Conservation (phyloP, 2,329 filamentous ascomycete species). For the Colletotrichum sp. region DNA sequence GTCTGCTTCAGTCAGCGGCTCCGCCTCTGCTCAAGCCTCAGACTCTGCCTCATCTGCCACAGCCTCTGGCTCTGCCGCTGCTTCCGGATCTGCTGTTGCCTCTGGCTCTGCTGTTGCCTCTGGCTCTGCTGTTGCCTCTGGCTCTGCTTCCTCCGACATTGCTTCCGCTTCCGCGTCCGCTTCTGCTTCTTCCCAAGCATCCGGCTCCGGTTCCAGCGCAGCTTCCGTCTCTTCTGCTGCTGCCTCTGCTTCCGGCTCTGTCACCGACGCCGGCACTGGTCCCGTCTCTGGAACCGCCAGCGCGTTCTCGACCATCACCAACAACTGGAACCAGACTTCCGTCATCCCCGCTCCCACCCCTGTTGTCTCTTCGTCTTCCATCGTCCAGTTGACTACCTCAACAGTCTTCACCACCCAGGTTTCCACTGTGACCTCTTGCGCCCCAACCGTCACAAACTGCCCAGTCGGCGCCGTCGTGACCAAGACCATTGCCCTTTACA, state of each 20-base stretch:
- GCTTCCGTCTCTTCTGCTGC: not conserved
- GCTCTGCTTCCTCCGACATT: not conserved
- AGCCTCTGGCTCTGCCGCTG: not conserved
- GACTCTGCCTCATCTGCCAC: not conserved
- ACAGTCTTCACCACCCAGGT: conserved; percentile 47
- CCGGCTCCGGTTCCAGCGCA: not conserved
- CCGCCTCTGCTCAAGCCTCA: not conserved
- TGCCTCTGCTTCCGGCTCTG: not conserved
- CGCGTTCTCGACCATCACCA: not conserved
- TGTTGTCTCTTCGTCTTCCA: conserved; percentile 16
- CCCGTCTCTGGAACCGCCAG: not conserved
- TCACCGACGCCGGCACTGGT: not conserved
- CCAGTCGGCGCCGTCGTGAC: conserved; percentile 43
- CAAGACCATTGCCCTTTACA: conserved; percentile 35
- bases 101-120: not conserved
- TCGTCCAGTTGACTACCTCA: conserved; percentile 32
- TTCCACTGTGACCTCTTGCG: conserved; percentile 62
- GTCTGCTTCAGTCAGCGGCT: not conserved
- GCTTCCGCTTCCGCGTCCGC: not conserved
- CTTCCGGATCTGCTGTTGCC: not conserved
- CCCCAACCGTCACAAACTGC: conserved; percentile 45
- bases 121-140: not conserved
- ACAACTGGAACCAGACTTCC: not conserved
- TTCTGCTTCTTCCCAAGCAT: not conserved
- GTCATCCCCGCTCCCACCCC: not conserved